Evolutionary conservation across 345 rosid species (phyloP).

Genomic region (Citrus reticulata): DNA sequence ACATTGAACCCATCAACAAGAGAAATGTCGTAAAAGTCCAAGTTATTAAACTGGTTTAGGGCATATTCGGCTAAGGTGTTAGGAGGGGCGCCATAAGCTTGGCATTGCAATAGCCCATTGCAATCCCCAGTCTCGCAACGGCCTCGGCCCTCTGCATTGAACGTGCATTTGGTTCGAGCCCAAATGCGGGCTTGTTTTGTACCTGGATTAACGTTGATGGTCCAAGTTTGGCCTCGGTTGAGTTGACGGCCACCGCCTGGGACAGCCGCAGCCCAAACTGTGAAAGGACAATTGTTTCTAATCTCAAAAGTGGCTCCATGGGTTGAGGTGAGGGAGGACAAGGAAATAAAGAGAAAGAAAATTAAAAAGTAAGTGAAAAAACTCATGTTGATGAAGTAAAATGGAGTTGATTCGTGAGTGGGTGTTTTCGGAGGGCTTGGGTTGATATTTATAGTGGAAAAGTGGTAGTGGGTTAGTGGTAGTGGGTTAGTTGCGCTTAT

Average conservation of each 20-base stretch:
- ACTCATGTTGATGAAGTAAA: neutral
- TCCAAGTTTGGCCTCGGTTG: neutral
- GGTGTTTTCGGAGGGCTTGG: no score
- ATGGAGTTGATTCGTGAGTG: neutral
- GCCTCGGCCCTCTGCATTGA: conserved; percentile 12
- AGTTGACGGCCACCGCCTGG: conserved; percentile 5
- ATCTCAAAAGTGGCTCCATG: neutral
- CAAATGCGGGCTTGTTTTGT: conserved; percentile 5
- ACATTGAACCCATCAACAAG: conserved; percentile 48
- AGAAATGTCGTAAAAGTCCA: conserved; percentile 50
- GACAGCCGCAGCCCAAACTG: conserved; percentile 4
- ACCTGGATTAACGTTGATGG: neutral
- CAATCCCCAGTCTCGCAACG: conserved; percentile 60
- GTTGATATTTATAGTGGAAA: no score
- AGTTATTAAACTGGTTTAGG: conserved; percentile 43
- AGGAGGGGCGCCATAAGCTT: conserved; percentile 32
- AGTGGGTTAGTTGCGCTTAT: neutral
- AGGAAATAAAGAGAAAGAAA: neutral
- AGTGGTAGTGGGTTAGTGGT: neutral
- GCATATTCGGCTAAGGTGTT: conserved; percentile 54
- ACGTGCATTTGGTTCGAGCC: neutral
- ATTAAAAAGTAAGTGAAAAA: neutral
- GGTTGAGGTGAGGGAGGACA: neutral
- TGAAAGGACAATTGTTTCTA: neutral
- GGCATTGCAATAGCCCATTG: conserved; percentile 38